Conservation (phyloP, 345 rosid species). For the Pistacia vera region DNA sequence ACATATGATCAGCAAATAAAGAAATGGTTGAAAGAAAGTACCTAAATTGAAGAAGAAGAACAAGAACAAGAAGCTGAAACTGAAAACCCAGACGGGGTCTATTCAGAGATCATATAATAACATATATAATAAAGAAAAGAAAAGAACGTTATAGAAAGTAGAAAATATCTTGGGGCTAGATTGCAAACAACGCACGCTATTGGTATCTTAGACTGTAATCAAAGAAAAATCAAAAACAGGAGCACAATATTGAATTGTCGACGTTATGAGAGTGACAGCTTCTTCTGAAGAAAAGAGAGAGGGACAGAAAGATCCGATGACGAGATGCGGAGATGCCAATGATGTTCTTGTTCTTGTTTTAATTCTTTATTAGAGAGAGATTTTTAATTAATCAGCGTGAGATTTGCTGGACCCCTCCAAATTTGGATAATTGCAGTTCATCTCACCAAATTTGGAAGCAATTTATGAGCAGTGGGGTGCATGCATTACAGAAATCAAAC, state of each 20-base stretch:
- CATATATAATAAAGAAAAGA: background rate
- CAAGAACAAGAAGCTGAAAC: slow-evolving; percentile 5
- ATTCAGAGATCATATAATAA: slow-evolving; percentile 8
- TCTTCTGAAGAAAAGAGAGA: too few species aligned
- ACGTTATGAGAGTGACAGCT: background rate
- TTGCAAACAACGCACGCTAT: background rate
- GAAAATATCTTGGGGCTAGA: slow-evolving; percentile 6
- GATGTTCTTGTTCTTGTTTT: background rate
- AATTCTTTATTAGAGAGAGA: too few species aligned
- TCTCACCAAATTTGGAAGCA: too few species aligned
- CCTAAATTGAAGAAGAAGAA: slow-evolving; percentile 42
- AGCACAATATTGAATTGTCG: background rate
- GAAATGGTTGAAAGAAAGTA: slow-evolving; percentile 6
- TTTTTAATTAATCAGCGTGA: too few species aligned
- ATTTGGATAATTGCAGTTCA: too few species aligned
- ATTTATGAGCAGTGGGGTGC: too few species aligned
- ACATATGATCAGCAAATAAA: background rate
- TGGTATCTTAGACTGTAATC: background rate
- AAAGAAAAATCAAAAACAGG: background rate
- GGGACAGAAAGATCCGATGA: slow-evolving; percentile 11
- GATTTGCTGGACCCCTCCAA: too few species aligned
- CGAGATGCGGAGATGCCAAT: slow-evolving; percentile 43
- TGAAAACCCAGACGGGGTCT: slow-evolving; percentile 38
- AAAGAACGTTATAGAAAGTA: too few species aligned
- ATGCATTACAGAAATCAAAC: too few species aligned